Conservation (phyloP, 108 stramenopile genomes). For the Schizochytrium sp. region DNA sequence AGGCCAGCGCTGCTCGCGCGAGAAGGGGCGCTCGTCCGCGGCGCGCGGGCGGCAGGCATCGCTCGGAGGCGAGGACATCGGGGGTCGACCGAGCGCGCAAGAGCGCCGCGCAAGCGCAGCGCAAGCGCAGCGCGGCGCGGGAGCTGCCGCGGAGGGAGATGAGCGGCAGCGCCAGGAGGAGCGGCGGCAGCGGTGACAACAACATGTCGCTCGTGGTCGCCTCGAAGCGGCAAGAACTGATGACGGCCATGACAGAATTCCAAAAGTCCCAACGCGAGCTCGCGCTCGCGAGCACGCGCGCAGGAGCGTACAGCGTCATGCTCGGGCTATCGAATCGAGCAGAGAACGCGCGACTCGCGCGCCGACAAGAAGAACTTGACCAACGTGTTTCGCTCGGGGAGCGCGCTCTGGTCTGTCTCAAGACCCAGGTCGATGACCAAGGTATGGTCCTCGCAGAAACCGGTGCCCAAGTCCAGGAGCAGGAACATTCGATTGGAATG, state of each 20-base stretch:
- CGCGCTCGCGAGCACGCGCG: not conserved
- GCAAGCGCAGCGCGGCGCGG: too few species aligned
- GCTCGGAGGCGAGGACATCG: too few species aligned
- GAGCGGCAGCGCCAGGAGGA: too few species aligned
- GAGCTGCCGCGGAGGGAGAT: too few species aligned
- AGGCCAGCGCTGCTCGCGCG: too few species aligned
- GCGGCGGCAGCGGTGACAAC: too few species aligned
- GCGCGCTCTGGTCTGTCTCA: not conserved
- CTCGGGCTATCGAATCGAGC: not conserved
- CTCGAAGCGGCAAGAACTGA: too few species aligned
- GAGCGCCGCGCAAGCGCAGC: too few species aligned
- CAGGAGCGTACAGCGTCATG: not conserved
- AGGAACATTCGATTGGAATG: not conserved
- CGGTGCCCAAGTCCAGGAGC: not conserved
- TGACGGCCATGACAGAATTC: not conserved
- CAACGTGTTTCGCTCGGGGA: not conserved
- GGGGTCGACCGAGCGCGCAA: too few species aligned
- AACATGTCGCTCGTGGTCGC: too few species aligned
- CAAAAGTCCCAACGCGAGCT: not conserved
- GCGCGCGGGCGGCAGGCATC: too few species aligned
- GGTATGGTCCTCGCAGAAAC: not conserved
- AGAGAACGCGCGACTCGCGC: not conserved
- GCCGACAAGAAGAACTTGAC: not conserved
- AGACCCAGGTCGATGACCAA: not conserved
- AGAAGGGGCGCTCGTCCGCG: too few species aligned